These are phyloP conservation scores for Heritiera fomes DNA, from an alignment of 345 rosid genomes.

Conservation along the genomic window DNA sequence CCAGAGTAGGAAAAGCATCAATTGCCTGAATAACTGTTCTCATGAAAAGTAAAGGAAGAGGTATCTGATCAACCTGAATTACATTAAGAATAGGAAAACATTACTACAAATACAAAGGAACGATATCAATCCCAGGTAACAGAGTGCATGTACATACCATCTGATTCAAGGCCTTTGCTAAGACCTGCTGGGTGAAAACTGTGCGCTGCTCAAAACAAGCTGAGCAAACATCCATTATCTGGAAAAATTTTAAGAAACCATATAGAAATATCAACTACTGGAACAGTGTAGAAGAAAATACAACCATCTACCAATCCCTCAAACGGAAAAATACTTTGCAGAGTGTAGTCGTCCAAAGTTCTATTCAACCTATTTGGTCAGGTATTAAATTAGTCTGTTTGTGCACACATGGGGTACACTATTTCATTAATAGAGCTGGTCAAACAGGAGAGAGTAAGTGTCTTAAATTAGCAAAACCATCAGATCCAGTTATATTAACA, in stretches of 20 bases:
- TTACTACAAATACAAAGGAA: constrained; percentile 20
- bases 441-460: neutral
- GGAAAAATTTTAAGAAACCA: constrained; percentile 31
- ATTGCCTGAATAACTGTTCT: constrained; percentile 95
- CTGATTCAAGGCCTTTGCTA: constrained; percentile 91
- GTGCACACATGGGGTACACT: neutral
- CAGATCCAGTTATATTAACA: constrained; percentile 19
- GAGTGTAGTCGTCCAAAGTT: neutral
- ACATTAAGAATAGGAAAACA: constrained; percentile 18
- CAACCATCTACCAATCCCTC: neutral
- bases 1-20: constrained; percentile 94
- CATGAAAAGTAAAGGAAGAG: constrained; percentile 93
- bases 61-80: constrained; percentile 86
- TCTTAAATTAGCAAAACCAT: constrained; percentile 18
- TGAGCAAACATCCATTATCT: constrained; percentile 92
- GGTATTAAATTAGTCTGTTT: neutral
- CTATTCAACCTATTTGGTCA: neutral
- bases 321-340: neutral
- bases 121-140: neutral
- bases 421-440: neutral
- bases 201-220: constrained; percentile 98
- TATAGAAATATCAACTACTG: neutral
- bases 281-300: neutral
- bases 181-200: constrained; percentile 91
- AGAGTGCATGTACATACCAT: constrained; percentile 54